phyloP scores from a whole-genome alignment of 768 basidiomycete species.

The Pisolithus orientalis region DNA sequence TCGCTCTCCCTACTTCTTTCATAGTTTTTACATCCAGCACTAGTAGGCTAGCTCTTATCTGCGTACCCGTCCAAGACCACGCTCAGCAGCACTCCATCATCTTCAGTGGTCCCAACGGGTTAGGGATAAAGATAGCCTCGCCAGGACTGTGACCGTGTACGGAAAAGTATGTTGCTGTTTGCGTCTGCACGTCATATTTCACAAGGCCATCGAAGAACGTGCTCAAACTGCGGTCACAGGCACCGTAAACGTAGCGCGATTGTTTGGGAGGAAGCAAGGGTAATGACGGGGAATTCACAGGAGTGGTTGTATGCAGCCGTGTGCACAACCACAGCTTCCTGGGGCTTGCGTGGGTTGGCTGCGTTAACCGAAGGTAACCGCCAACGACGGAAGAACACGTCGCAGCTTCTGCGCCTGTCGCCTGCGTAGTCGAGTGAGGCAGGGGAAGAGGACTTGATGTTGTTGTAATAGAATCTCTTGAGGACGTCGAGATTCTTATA shows the following conservation, averaged over 20 bases:
- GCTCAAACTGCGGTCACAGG: constrained; percentile 20
- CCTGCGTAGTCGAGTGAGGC: constrained; percentile 20
- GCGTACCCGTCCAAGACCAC: constrained; percentile 29
- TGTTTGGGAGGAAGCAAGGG: constrained; percentile 24
- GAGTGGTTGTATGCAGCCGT: constrained; percentile 24
- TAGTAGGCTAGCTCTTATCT: constrained; percentile 28
- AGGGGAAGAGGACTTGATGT: constrained; percentile 20
- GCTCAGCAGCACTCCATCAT: constrained; percentile 32
- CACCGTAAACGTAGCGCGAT: constrained; percentile 29
- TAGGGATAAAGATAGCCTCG: constrained; percentile 31
- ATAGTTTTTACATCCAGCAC: constrained; percentile 31
- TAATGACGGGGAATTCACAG: constrained; percentile 31
- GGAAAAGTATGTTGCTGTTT: constrained; percentile 21
- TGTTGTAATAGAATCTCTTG: constrained; percentile 26
- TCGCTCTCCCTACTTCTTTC: constrained; percentile 32
- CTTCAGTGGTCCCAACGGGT: constrained; percentile 24
- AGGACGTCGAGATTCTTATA: constrained; percentile 30
- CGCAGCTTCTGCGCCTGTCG: constrained; percentile 11
- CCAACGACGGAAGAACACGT: constrained; percentile 26
- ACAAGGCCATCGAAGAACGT: constrained; percentile 30
- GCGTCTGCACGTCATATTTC: constrained; percentile 28
- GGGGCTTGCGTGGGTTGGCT: constrained; percentile 6
- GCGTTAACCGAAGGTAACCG: constrained; percentile 21
- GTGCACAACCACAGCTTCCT: constrained; percentile 13
- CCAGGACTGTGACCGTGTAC: constrained; percentile 25